phyloP scores from a whole-genome alignment of 148 eudicot species.

The Fagopyrum tataricum region DNA sequence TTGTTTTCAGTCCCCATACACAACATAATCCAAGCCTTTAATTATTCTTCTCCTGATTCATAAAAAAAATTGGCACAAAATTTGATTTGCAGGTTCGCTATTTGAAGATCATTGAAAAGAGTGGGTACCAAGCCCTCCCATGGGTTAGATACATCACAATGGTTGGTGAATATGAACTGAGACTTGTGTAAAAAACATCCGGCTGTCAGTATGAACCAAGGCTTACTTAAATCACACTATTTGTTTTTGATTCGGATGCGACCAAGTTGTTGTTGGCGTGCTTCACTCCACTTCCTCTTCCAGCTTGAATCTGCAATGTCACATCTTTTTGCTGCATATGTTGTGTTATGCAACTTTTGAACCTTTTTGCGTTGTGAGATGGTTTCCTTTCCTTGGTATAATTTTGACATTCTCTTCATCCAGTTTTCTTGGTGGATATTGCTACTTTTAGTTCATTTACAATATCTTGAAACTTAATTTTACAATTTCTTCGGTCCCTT shows the following conservation, averaged over 20 bases:
- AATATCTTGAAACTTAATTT: background rate
- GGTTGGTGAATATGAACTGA: conserved; percentile 61
- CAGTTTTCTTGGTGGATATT: background rate
- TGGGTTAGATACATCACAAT: conserved; percentile 73
- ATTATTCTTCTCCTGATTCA: background rate
- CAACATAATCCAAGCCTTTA: background rate
- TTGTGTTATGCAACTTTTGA: background rate
- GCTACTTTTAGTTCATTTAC: background rate
- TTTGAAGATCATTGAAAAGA: conserved; percentile 60
- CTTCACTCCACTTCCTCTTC: background rate
- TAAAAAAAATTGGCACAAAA: background rate
- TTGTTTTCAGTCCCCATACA: background rate
- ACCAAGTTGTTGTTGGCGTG: background rate
- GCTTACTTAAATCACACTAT: background rate
- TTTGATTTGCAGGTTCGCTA: conserved; percentile 44
- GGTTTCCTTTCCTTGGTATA: background rate
- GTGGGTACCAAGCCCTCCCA: conserved; percentile 61
- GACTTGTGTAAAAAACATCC: conserved; percentile 28
- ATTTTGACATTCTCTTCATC: background rate
- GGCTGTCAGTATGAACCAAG: background rate
- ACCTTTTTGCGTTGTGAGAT: background rate
- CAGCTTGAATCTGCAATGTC: conserved; percentile 2
- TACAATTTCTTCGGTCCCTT: background rate
- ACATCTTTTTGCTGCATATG: conserved; percentile 3
- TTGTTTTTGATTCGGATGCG: background rate